Evolutionary conservation across 495 filamentous ascomycete genomes (phyloP).

Genomic region (Penicillium riverlandense): DNA sequence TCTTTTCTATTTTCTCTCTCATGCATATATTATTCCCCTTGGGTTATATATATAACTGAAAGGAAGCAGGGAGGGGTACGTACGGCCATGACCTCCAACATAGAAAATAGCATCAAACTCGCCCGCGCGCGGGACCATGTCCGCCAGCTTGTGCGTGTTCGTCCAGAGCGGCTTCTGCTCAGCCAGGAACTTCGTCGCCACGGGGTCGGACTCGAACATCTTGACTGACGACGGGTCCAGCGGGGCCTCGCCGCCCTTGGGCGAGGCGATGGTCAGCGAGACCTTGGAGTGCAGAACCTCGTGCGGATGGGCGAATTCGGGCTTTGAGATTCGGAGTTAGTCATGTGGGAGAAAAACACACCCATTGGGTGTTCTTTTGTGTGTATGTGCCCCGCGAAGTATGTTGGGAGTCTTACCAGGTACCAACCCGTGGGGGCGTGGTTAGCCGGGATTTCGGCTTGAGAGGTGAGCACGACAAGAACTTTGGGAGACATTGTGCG

Average conservation of each 20-base stretch:
- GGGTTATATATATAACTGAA: neutral
- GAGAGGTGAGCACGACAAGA: slow-evolving; percentile 63
- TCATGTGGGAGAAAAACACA: neutral
- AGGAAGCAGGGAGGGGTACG: slow-evolving; percentile 9
- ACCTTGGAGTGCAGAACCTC: slow-evolving; percentile 48
- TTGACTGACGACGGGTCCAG: slow-evolving; percentile 61
- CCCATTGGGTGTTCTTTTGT: neutral
- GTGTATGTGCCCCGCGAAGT: neutral
- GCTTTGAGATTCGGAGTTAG: slow-evolving; percentile 24
- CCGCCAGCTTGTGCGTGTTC: slow-evolving; percentile 47
- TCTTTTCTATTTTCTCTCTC: slow-evolving; percentile 1
- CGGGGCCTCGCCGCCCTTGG: slow-evolving; percentile 58
- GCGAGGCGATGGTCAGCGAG: slow-evolving; percentile 57
- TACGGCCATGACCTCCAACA: slow-evolving; percentile 73
- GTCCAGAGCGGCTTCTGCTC: slow-evolving; percentile 52
- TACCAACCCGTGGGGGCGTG: slow-evolving; percentile 60
- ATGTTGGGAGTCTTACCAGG: slow-evolving; percentile 33
- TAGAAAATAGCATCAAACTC: slow-evolving; percentile 68
- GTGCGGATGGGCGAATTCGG: slow-evolving; percentile 68
- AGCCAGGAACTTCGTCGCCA: slow-evolving; percentile 44
- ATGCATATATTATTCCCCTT: neutral
- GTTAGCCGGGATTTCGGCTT: slow-evolving; percentile 43
- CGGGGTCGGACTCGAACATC: slow-evolving; percentile 46
- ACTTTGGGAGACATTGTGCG: slow-evolving; percentile 44
- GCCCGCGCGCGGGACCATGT: slow-evolving; percentile 41